Conservation (phyloP, 1,284 basidiomycete genomes). For the Hypsizygus ulmarius region DNA sequence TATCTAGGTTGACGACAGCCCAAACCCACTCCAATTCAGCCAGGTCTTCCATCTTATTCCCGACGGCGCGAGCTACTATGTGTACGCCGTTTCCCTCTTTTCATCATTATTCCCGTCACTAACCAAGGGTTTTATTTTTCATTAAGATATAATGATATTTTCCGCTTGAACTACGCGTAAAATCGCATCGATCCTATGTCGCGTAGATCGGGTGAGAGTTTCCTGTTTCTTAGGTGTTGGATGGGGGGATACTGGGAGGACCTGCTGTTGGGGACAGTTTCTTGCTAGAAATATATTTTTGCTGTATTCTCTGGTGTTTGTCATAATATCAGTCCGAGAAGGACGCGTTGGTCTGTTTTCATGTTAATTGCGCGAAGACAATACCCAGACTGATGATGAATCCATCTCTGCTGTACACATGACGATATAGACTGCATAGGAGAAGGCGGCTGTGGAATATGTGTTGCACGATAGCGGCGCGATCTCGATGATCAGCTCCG, state of each 20-base stretch:
- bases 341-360: conserved; percentile 2
- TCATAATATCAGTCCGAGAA: conserved; percentile 9
- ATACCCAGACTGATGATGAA: too few species aligned
- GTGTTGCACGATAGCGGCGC: conserved; percentile 93
- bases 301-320: conserved; percentile 6
- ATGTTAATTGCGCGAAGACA: too few species aligned
- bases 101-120: not conserved
- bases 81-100: conserved; percentile 52
- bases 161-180: conserved; percentile 77
- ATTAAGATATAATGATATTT: conserved; percentile 79
- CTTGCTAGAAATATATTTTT: conserved; percentile 4
- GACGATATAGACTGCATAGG: too few species aligned
- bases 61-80: conserved; percentile 79
- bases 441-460: conserved; percentile 98
- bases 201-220: not conserved
- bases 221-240: not conserved
- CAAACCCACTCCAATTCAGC: conserved; percentile 83
- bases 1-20: conserved; percentile 71
- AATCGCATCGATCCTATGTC: conserved; percentile 1
- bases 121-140: not conserved
- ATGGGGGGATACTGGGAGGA: not conserved
- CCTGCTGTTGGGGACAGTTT: not conserved
- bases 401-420: not conserved
- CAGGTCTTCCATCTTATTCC: conserved; percentile 91
- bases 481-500: conserved; percentile 94